A percentile compares a stretch with the other conserved stretches of the same genome.
These are phyloP conservation scores for Craspedostauros australis DNA, from an alignment of 108 stramenopile genomes.

Conservation along the genomic window DNA sequence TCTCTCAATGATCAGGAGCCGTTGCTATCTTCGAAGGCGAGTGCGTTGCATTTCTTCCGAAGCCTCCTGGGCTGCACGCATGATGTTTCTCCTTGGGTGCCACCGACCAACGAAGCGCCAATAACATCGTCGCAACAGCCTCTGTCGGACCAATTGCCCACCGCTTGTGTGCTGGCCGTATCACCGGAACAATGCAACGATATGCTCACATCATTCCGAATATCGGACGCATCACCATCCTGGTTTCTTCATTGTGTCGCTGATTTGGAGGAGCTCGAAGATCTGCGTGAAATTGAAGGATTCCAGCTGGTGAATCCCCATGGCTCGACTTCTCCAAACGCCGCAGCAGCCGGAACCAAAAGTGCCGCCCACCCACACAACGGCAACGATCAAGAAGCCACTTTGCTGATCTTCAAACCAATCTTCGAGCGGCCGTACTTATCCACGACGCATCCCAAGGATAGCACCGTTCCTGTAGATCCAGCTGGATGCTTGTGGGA, in stretches of 20 bases:
- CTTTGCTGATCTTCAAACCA: constrained; percentile 25
- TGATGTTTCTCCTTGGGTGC: constrained; percentile 32
- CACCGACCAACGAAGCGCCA: neutral
- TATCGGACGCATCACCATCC: constrained; percentile 43
- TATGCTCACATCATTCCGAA: constrained; percentile 28
- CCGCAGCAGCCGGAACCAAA: neutral
- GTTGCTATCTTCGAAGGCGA: constrained; percentile 10
- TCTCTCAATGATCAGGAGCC: too few relatives aligned
- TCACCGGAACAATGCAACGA: neutral
- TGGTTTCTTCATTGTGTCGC: constrained; percentile 34
- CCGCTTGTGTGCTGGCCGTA: constrained; percentile 11
- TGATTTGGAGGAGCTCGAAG: constrained; percentile 3
- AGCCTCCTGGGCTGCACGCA: constrained; percentile 22
- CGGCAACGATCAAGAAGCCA: constrained; percentile 1
- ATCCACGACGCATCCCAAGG: constrained; percentile 6
- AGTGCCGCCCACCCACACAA: neutral
- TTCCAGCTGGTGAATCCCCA: neutral
- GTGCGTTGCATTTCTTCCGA: constrained; percentile 25
- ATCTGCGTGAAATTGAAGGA: neutral
- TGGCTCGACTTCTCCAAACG: neutral
- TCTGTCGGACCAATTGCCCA: neutral
- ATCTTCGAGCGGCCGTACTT: constrained; percentile 14
- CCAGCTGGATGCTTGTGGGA: constrained; percentile 62
- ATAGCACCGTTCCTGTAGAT: neutral
- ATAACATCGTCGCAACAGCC: neutral